Conservation (phyloP, 176 grass and related monocot species). For the Triticum aestivum region IWGSC_CS_RefSeq_v2.1 NC_057800.1:540774337-540774836, state of each 20-base stretch:
- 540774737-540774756: neutral
- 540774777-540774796: neutral
- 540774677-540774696: neutral
- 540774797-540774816: neutral
- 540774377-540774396: no score
- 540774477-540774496: no score
- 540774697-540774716: neutral
- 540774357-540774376: neutral
- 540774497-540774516: no score
- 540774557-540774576: neutral
- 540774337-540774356: neutral
- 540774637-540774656: neutral
- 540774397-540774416: no score
- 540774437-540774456: neutral
- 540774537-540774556: no score
- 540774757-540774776: neutral
- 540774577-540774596: neutral
- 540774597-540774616: neutral
- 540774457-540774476: neutral
- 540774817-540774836: neutral
- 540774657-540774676: neutral
- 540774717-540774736: neutral
- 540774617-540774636: neutral
- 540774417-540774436: no score
- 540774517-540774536: no score